Evolutionary conservation across 768 basidiomycete species (phyloP), one percentile per base, ranked within the genome.

Genomic region (Psilocybe cyanescens): DNA sequence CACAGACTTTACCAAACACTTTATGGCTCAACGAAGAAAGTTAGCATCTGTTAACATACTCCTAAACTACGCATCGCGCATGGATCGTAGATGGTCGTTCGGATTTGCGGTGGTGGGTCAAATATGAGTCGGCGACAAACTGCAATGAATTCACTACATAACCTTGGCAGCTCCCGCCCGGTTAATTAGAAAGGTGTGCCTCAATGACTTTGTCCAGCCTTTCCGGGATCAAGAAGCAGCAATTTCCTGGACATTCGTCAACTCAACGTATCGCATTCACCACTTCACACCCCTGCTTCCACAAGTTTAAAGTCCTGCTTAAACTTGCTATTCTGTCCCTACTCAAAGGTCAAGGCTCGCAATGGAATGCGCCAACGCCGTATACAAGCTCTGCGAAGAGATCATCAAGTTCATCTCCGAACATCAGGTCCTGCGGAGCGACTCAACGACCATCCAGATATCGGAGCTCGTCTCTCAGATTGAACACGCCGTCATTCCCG

Each of bases 331-430:
- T 24, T 24, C 24, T 24, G 24, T 24, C 24, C 2, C 24, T 24
- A 24, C 24, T 24, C 24, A 24, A 24, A 24, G 24, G 24, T 24
- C 24, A 24, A 24, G 24, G 24, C 47, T n/a, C 17, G 30, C 24
- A 16, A 56, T 56, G 55, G 55, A 56, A 29, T 31, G 16, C 12
- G 55, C 45, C 24, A 28, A 29, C 9, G 29, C 44, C 7, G 55
- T 56, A 6, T 56, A 31, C 55, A 24, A 45, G 29, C 37, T 46
- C 44, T 29, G 29, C 55, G 55, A 44, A 28, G 39, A 44, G 14
- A 45, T 46, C 41, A 30, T 56, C 39, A 17, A 41, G 24, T 56
- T 56, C 55, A 56, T 56, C 24, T 29, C 24, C 39, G 45, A 56
- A 8, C 55, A 56, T 31, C 19, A 56, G 7, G 29, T 44, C 7